These are phyloP conservation scores for Penicillium paradoxum DNA, from an alignment of 495 filamentous ascomycete genomes.

Conservation along the genomic window DNA sequence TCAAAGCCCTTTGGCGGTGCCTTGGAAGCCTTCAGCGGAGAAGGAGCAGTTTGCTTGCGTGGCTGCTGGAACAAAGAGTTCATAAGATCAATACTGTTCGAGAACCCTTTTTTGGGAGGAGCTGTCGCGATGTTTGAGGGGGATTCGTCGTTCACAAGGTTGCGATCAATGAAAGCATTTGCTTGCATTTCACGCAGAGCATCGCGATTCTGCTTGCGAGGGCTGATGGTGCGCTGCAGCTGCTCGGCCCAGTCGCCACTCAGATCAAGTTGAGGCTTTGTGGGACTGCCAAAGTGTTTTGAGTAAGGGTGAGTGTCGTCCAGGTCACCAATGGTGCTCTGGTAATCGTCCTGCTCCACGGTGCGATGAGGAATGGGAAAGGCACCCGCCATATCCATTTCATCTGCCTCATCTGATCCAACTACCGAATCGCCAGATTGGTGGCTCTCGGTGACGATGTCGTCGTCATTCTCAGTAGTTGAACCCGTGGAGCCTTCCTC, in stretches of 20 bases:
- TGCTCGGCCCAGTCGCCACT: slow-evolving; percentile 83
- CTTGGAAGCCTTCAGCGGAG: slow-evolving; percentile 37
- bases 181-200: slow-evolving; percentile 57
- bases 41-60: slow-evolving; percentile 31
- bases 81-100: slow-evolving; percentile 85
- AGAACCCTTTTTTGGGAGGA: slow-evolving; percentile 55
- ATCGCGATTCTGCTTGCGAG: slow-evolving; percentile 76
- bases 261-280: slow-evolving; percentile 53
- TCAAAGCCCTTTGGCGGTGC: slow-evolving; percentile 59
- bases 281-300: slow-evolving; percentile 51
- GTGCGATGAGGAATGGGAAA: slow-evolving; percentile 61
- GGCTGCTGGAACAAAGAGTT: slow-evolving; percentile 70
- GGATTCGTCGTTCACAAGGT: slow-evolving; percentile 29
- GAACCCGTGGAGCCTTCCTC: slow-evolving; percentile 82
- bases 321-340: slow-evolving; percentile 41
- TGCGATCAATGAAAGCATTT: slow-evolving; percentile 43
- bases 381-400: slow-evolving; percentile 73
- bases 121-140: slow-evolving; percentile 26
- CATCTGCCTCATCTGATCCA: slow-evolving; percentile 65
- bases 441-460: slow-evolving; percentile 54
- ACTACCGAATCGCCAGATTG: slow-evolving; percentile 60
- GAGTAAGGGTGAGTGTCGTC: slow-evolving; percentile 38
- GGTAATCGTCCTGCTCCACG: slow-evolving; percentile 55
- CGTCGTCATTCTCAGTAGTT: slow-evolving; percentile 59
- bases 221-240: slow-evolving; percentile 85